A percentile compares a stretch with the other conserved stretches of the same genome.
phyloP scores from a whole-genome alignment of 768 basidiomycete species.

The Lactarius psammicola region DNA sequence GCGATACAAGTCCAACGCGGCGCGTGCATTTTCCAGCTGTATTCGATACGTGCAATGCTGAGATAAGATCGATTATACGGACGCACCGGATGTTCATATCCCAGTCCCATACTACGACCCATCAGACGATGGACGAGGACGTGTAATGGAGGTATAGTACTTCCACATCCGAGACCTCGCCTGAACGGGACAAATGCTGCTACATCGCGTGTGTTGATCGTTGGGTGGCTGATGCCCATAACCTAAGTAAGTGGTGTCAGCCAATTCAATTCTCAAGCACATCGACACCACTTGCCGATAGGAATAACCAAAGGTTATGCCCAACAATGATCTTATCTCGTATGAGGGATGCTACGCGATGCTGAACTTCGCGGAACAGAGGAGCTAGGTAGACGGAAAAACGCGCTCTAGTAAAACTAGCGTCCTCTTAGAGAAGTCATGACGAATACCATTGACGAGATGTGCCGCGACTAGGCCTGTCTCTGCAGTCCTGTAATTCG shows the following conservation, averaged over 20 bases:
- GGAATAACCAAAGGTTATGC: slow-evolving; percentile 52
- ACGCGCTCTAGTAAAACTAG: neutral
- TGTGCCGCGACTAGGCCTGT: slow-evolving; percentile 46
- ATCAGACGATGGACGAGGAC: slow-evolving; percentile 47
- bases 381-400: slow-evolving; percentile 40
- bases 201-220: slow-evolving; percentile 53
- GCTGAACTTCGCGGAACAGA: slow-evolving; percentile 48
- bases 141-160: slow-evolving; percentile 38
- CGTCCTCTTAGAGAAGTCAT: neutral
- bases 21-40: slow-evolving; percentile 51
- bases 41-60: neutral
- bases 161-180: slow-evolving; percentile 38
- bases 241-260: slow-evolving; percentile 37
- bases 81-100: slow-evolving; percentile 49
- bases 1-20: slow-evolving; percentile 52
- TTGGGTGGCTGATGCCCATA: slow-evolving; percentile 50
- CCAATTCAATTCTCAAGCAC: slow-evolving; percentile 8
- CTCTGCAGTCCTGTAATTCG: slow-evolving; percentile 46
- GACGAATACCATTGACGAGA: slow-evolving; percentile 41
- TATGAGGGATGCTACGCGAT: slow-evolving; percentile 44
- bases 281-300: slow-evolving; percentile 42
- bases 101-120: slow-evolving; percentile 44
- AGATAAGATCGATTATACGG: slow-evolving; percentile 4
- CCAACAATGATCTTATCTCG: slow-evolving; percentile 53
- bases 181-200: slow-evolving; percentile 53